Percentiles rank a stretch among this genome's conserved stretches.
These are phyloP conservation scores for Arthrobotrys iridis DNA, from an alignment of 2,329 filamentous ascomycete genomes.

Conservation along the genomic window DNA sequence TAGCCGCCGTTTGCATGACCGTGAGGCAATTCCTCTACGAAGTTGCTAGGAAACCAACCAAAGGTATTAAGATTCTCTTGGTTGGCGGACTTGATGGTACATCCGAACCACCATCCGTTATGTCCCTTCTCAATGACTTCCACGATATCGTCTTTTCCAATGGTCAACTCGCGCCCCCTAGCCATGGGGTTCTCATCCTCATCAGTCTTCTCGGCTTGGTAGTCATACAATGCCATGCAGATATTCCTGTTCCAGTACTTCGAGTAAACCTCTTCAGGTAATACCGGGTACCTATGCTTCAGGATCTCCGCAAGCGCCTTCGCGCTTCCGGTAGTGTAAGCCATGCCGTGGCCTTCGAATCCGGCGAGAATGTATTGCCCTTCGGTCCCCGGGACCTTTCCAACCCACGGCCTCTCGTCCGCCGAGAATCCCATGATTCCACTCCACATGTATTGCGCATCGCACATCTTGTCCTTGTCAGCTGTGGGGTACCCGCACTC, in stretches of 20 bases:
- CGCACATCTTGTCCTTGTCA: slow-evolving; percentile 63
- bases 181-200: background rate
- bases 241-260: slow-evolving; percentile 51
- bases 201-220: slow-evolving; percentile 1
- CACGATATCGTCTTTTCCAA: slow-evolving; percentile 27
- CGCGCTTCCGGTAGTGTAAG: slow-evolving; percentile 56
- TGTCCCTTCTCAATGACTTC: slow-evolving; percentile 51
- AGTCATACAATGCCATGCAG: slow-evolving; percentile 35
- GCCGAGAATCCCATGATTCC: slow-evolving; percentile 81
- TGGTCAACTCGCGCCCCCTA: slow-evolving; percentile 17
- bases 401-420: slow-evolving; percentile 77
- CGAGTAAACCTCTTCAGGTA: slow-evolving; percentile 45
- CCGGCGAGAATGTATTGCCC: slow-evolving; percentile 73
- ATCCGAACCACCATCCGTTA: slow-evolving; percentile 52
- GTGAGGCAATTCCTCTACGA: slow-evolving; percentile 36
- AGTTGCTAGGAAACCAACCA: slow-evolving; percentile 52
- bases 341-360: slow-evolving; percentile 75
- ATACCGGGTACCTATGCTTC: slow-evolving; percentile 43
- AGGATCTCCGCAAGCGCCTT: slow-evolving; percentile 56
- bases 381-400: slow-evolving; percentile 68
- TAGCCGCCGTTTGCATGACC: slow-evolving; percentile 18
- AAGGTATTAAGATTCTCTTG: slow-evolving; percentile 41
- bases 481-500: slow-evolving; percentile 56
- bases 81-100: slow-evolving; percentile 28
- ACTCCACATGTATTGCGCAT: slow-evolving; percentile 71